A percentile compares a stretch with the other conserved stretches of the same genome.
Conservation (phyloP, 257 asterid genomes). For the Primulina huaijiensis region DNA sequence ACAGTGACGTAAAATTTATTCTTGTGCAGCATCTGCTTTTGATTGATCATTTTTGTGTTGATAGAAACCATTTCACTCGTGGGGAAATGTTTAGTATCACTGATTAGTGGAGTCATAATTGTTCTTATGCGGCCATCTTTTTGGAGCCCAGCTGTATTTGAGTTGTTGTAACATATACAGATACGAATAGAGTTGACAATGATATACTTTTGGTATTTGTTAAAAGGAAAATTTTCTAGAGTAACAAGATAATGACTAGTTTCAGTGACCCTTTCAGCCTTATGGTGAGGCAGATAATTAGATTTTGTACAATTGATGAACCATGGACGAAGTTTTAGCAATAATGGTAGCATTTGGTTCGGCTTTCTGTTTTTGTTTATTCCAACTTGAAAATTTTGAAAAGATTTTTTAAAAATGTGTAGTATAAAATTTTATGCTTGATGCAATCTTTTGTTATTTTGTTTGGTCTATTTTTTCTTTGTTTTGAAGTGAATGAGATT, state of each 20-base stretch:
- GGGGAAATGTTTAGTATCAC: not conserved
- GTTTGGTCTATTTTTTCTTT: not conserved
- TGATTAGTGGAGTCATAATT: not conserved
- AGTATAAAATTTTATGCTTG: not conserved
- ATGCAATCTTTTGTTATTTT: not conserved
- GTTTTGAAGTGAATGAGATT: not conserved
- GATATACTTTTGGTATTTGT: not conserved
- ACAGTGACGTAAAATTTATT: not conserved
- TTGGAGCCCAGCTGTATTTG: not conserved
- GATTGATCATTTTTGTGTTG: not conserved
- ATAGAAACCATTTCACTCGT: not conserved
- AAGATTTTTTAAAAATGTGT: too few species aligned
- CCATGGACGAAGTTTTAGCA: not conserved
- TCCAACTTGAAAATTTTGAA: not conserved
- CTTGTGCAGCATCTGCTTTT: not conserved
- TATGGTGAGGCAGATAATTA: not conserved
- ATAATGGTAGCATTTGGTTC: not conserved
- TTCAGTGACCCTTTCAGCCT: not conserved
- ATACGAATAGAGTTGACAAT: not conserved
- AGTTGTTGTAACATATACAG: not conserved
- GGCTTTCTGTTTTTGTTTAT: not conserved
- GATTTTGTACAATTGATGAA: not conserved
- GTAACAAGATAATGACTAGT: not conserved
- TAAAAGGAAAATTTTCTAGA: not conserved
- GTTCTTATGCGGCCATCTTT: not conserved